Evolutionary conservation across 176 grass and related monocot genomes (phyloP).

Genomic region (Elaeis guineensis): DNA sequence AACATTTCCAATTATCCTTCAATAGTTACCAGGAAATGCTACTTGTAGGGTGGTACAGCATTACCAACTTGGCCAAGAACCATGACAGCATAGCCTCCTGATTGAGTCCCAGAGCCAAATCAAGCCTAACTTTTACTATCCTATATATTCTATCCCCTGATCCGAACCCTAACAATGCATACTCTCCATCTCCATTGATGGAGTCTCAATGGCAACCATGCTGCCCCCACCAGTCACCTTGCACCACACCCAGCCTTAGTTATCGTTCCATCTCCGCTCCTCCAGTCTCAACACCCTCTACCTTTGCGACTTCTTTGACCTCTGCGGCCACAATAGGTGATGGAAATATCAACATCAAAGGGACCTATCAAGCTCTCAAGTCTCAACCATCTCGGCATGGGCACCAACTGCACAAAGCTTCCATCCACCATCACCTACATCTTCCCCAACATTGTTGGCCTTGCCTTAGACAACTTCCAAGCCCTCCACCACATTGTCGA

Average conservation of each 20-base stretch:
- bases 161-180: too few species aligned
- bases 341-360: slow-evolving; percentile 4
- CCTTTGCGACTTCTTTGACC: slow-evolving; percentile 18
- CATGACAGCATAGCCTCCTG: too few species aligned
- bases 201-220: too few species aligned
- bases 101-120: too few species aligned
- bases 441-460: slow-evolving; percentile 1
- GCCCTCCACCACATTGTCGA: slow-evolving; percentile 13
- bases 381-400: slow-evolving; percentile 5
- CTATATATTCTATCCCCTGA: too few species aligned
- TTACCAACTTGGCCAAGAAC: too few species aligned
- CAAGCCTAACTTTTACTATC: too few species aligned
- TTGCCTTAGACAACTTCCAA: slow-evolving; percentile 22
- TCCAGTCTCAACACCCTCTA: too few species aligned
- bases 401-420: not conserved
- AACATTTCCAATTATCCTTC: too few species aligned
- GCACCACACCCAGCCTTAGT: not conserved
- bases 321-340: slow-evolving; percentile 16
- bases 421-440: slow-evolving; percentile 4
- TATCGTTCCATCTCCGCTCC: not conserved
- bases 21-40: too few species aligned
- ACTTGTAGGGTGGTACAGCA: too few species aligned
- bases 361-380: slow-evolving; percentile 1
- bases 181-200: too few species aligned
- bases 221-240: not conserved